Evolutionary conservation across 345 rosid species (phyloP), one percentile per base, ranked within the genome.

Genomic region (Excoecaria cochinchinensis): DNA sequence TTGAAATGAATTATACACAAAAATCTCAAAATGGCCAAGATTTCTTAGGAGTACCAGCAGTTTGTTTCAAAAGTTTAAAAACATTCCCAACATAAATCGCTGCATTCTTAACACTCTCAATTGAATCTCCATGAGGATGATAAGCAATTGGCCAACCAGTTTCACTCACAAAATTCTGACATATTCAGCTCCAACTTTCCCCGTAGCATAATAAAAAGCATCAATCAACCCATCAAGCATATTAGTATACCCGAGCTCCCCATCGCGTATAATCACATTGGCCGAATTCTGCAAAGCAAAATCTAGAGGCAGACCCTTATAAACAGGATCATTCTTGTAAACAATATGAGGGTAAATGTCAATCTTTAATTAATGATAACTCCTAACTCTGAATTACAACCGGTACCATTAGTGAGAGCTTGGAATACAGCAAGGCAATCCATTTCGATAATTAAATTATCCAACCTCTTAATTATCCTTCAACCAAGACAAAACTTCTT

Each of bases 141-240:
- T 5, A 8, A 42, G 8, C 6, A 42, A 42, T 42, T 0, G 76
- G 69, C 76, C 76, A 73, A 31, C 76, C 69, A 10, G 76, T 73
- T 62, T 61, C 69, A 25, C 59, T 24, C 8, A 73, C 47, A 7
- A 56, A 2, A 47, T 56, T 14, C 61, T 58, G 9, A 73, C 58
- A 19, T 60, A 2, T 5, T 3, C 4, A 15, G 44, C 65, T 9
- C 69, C 69, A 17, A 47, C 22, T 6, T 60, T 69, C n/a, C 60
- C 64, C 22, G 69, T 42, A 36, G 61, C 74, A 5, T 15, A 48
- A 39, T 69, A 58, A 4, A 51, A 4, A 3, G 69, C 51, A 61
- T 76, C 74, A 6, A 76, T 50, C 9, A 39, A 36, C 8, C 52
- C 74, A 17, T 69, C 62, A 8, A 76, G 66, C 58, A 76, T 14